Base-by-base conservation (phyloP, 306 rosid genomes). In the Gynostemma pentaphyllum region DNA sequence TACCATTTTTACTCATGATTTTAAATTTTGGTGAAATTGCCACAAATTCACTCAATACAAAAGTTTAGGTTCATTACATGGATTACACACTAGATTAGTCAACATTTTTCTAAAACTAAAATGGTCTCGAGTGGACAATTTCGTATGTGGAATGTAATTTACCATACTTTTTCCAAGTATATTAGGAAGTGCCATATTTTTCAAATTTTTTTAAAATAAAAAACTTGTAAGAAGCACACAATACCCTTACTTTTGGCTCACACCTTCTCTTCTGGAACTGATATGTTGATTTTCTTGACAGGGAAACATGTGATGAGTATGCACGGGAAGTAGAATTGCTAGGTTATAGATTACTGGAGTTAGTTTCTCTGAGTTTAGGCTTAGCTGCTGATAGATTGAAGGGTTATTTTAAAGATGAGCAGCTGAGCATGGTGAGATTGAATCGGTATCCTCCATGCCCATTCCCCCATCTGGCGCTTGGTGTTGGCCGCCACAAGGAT, bases 401-500 rank as follows among this genome's bases (percentile, higher is more conserved):
- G 1, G 69, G 70, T 8, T 74, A 52, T 69, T 85, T 91, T 74
- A 66, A 49, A 60, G 84, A 39, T 1, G 49, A 79, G n/a, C 85
- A 91, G 32, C 81, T 71, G 0, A 87, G 83, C 72, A 7, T 69
- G 24, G 48, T 81, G 32, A 54, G 98, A 46, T 66, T 91, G 60
- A 91, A 85, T 22, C 80, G 64, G 67, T 91, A 91, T 63, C 95
- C 98, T 15, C 81, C 85, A 3, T 88, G 96, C 32, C 88, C 92
- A 22, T 75, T 56, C 24, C 92, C 98, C 27, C 68, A 82, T 47
- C 74, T 85, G 3, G 95, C 84, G 44, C 89, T 91, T 7, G 98
- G 98, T 5, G 81, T 88, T 24, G 98, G 98, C 8, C 96, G 53
- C 4, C 98, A 92, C 79, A 92, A 85, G 71, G 98, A 92, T 74